Evolutionary conservation across 1,284 basidiomycete species (phyloP).

Genomic region (Schizophyllum commune): DNA sequence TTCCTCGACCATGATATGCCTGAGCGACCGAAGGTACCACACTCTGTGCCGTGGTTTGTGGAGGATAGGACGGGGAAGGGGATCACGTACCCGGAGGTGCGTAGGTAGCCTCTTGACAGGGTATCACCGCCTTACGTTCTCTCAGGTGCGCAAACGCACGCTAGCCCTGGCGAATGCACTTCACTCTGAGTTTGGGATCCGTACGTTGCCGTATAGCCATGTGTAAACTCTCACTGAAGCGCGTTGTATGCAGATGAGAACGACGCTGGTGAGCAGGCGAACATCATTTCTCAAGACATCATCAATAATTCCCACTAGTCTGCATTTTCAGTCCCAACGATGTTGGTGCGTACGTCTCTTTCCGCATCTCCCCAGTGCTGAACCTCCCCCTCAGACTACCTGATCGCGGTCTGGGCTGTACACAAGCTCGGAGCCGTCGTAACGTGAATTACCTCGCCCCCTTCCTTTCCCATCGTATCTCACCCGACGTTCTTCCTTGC

Average conservation of each 20-base stretch:
- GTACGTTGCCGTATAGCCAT: slow-evolving; percentile 28
- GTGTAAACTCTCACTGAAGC: background rate
- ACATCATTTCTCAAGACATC: background rate
- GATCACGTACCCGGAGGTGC: slow-evolving; percentile 43
- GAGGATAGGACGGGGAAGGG: slow-evolving; percentile 51
- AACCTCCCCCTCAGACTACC: slow-evolving; percentile 47
- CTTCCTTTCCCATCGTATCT: background rate
- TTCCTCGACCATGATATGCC: slow-evolving; percentile 51
- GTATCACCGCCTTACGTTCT: slow-evolving; percentile 1
- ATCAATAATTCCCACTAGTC: slow-evolving; percentile 28
- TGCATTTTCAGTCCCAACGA: slow-evolving; percentile 65
- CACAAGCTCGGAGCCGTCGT: slow-evolving; percentile 68
- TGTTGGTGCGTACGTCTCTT: slow-evolving; percentile 32
- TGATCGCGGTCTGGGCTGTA: slow-evolving; percentile 64
- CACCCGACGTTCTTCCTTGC: slow-evolving; percentile 16
- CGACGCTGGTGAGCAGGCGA: slow-evolving; percentile 29
- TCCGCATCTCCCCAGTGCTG: background rate
- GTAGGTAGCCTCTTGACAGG: slow-evolving; percentile 12
- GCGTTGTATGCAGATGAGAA: slow-evolving; percentile 20
- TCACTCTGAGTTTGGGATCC: slow-evolving; percentile 44
- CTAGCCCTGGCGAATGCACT: slow-evolving; percentile 58
- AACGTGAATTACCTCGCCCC: slow-evolving; percentile 34
- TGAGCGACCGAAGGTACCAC: slow-evolving; percentile 35
- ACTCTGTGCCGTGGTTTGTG: slow-evolving; percentile 51
- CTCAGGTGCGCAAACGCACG: slow-evolving; percentile 43